Conservation (phyloP, 1,284 basidiomycete species). For the Mycena sp. region DNA sequence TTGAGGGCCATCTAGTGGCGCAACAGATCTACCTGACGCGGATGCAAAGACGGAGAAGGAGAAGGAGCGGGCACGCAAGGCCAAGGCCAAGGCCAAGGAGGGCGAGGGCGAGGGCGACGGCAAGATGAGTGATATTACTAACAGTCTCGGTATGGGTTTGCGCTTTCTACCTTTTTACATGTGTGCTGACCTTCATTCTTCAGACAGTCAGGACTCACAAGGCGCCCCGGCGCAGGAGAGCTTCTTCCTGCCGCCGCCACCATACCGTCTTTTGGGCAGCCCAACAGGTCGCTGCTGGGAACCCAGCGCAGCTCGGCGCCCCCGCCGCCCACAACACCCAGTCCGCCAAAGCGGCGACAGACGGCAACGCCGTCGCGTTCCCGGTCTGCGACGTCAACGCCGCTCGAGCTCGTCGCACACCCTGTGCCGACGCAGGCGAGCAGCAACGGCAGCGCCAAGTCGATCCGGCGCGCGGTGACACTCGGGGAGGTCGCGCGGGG, state of each 20-base stretch:
- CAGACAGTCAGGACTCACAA: slow-evolving; percentile 24
- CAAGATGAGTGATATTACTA: slow-evolving; percentile 47
- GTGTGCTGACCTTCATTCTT: neutral
- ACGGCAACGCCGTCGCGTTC: neutral
- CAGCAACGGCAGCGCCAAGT: neutral
- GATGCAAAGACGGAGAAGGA: neutral
- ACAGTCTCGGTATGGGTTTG: slow-evolving; percentile 37
- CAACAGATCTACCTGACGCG: neutral
- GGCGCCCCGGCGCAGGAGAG: neutral
- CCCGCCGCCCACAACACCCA: slow-evolving; percentile 20
- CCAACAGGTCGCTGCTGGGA: neutral
- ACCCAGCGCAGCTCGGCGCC: neutral
- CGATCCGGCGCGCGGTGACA: slow-evolving; percentile 10
- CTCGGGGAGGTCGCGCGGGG: neutral
- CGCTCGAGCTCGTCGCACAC: slow-evolving; percentile 10
- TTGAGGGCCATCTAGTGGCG: slow-evolving; percentile 41
- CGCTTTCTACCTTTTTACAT: neutral
- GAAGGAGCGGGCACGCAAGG: slow-evolving; percentile 27
- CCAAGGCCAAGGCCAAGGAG: slow-evolving; percentile 33
- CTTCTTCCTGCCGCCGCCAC: slow-evolving; percentile 21
- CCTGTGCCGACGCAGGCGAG: slow-evolving; percentile 20
- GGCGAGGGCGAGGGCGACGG: slow-evolving; percentile 38
- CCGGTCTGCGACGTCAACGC: slow-evolving; percentile 1
- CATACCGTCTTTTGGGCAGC: slow-evolving; percentile 5
- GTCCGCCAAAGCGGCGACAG: slow-evolving; percentile 18